Conservation (phyloP, 2,329 filamentous ascomycete genomes). For the Diaporthe batatas region DNA sequence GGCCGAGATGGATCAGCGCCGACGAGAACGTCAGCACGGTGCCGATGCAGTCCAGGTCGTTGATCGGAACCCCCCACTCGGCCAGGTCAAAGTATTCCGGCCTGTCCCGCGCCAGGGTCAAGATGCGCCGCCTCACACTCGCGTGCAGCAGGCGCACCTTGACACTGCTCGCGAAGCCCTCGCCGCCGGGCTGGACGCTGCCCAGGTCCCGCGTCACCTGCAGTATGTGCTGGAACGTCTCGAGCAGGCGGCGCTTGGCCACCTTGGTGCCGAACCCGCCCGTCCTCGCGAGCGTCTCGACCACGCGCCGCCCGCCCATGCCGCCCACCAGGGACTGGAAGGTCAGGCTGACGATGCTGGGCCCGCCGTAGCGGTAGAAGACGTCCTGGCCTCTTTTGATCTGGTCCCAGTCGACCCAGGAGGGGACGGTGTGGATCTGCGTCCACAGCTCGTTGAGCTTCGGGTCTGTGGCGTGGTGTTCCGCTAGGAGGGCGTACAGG, state of each 20-base stretch:
- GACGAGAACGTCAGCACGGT: constrained; percentile 80
- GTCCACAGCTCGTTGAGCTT: constrained; percentile 71
- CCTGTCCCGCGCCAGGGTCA: constrained; percentile 66
- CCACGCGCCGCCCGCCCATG: constrained; percentile 79
- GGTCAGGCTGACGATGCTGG: constrained; percentile 73
- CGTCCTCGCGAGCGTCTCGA: constrained; percentile 80
- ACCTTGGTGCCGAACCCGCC: constrained; percentile 80
- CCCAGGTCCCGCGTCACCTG: constrained; percentile 76
- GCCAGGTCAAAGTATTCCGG: constrained; percentile 74
- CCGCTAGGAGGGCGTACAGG: constrained; percentile 72
- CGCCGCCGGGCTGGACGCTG: constrained; percentile 76
- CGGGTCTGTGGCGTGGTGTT: constrained; percentile 69
- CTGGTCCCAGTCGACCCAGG: constrained; percentile 84
- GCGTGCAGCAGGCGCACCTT: constrained; percentile 79
- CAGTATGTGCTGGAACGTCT: constrained; percentile 82
- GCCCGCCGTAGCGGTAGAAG: constrained; percentile 81
- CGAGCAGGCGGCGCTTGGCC: constrained; percentile 71
- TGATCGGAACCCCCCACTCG: constrained; percentile 76
- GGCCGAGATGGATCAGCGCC: constrained; percentile 74
- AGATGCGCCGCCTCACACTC: constrained; percentile 74
- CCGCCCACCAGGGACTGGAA: constrained; percentile 77
- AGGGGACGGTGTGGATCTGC: constrained; percentile 75
- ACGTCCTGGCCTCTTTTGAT: constrained; percentile 81
- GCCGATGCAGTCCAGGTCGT: constrained; percentile 79
- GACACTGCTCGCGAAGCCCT: constrained; percentile 74